A percentile compares a stretch with the other conserved stretches of the same genome.
Conservation (phyloP, 495 filamentous ascomycete genomes). For the Beverwykella pulmonaria region DNA sequence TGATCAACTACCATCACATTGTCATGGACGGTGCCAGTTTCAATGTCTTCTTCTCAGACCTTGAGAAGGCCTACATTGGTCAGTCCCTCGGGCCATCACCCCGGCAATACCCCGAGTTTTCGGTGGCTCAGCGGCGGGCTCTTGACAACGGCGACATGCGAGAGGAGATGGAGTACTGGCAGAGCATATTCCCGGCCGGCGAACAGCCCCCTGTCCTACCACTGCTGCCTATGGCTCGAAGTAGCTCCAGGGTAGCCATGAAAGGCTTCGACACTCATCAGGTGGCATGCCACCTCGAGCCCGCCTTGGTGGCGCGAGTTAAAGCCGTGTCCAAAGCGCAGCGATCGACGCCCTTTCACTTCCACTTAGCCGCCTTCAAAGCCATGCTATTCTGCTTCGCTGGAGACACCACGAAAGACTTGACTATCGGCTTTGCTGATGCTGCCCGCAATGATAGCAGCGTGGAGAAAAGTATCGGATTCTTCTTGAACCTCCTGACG, state of each 20-base stretch:
- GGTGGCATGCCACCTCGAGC: not conserved
- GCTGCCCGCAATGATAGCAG: conserved; percentile 20
- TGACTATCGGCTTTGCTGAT: conserved; percentile 20
- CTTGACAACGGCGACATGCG: conserved; percentile 28
- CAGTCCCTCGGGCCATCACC: not conserved
- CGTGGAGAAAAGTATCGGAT: conserved; percentile 1
- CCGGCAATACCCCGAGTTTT: conserved; percentile 13
- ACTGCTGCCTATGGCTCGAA: conserved; percentile 39
- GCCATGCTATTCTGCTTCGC: conserved; percentile 41
- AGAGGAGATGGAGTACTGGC: conserved; percentile 42
- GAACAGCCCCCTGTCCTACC: conserved; percentile 38
- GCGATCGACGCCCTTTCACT: conserved; percentile 47
- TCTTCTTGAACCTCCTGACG: conserved; percentile 23
- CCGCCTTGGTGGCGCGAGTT: not conserved
- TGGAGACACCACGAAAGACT: conserved; percentile 1
- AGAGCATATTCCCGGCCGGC: conserved; percentile 21
- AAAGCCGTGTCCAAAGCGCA: conserved; percentile 22
- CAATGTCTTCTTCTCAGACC: conserved; percentile 15
- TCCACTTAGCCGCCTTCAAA: conserved; percentile 49
- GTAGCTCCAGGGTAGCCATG: conserved; percentile 7
- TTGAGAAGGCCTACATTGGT: conserved; percentile 19
- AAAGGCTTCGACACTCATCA: not conserved
- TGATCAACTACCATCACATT: conserved; percentile 31
- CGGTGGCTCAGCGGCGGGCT: conserved; percentile 8
- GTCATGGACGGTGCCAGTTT: conserved; percentile 28